Conservation (phyloP, 2,329 filamentous ascomycete genomes). For the Phialophora macrospora region DNA sequence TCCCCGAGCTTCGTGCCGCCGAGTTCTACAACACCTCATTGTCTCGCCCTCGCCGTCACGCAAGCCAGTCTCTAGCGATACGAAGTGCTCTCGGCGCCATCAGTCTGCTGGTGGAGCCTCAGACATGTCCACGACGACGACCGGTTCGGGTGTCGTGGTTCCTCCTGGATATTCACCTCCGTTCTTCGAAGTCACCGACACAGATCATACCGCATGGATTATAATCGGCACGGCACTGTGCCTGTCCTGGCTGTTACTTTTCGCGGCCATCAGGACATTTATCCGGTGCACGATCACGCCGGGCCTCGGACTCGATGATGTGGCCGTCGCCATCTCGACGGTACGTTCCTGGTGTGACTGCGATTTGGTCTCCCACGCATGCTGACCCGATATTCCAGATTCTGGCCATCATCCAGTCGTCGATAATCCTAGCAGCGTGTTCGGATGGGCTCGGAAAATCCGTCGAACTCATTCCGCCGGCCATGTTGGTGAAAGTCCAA, state of each 20-base stretch:
- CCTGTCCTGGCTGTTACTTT: constrained; percentile 45
- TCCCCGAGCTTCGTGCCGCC: background rate
- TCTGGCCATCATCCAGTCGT: constrained; percentile 43
- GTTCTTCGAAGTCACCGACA: constrained; percentile 47
- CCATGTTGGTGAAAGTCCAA: constrained; percentile 29
- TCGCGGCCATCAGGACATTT: constrained; percentile 46
- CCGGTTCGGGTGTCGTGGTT: constrained; percentile 27
- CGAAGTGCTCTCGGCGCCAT: background rate
- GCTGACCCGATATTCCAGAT: constrained; percentile 34
- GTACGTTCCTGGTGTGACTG: background rate
- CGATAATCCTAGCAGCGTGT: constrained; percentile 42
- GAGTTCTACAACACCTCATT: background rate
- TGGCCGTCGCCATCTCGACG: constrained; percentile 22
- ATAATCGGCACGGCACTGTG: constrained; percentile 49
- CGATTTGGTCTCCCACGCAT: constrained; percentile 34
- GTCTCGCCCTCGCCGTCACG: background rate
- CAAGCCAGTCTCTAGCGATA: too few species aligned
- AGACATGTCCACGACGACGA: background rate
- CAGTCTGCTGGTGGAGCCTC: background rate
- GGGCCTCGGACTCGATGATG: constrained; percentile 45
- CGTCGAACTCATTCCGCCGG: constrained; percentile 37
- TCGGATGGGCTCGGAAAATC: constrained; percentile 46
- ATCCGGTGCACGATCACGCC: constrained; percentile 44
- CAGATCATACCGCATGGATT: constrained; percentile 48
- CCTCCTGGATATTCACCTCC: constrained; percentile 46